phyloP scores from a whole-genome alignment of 1,284 basidiomycete species.

The Cryptococcus neoformans region DNA sequence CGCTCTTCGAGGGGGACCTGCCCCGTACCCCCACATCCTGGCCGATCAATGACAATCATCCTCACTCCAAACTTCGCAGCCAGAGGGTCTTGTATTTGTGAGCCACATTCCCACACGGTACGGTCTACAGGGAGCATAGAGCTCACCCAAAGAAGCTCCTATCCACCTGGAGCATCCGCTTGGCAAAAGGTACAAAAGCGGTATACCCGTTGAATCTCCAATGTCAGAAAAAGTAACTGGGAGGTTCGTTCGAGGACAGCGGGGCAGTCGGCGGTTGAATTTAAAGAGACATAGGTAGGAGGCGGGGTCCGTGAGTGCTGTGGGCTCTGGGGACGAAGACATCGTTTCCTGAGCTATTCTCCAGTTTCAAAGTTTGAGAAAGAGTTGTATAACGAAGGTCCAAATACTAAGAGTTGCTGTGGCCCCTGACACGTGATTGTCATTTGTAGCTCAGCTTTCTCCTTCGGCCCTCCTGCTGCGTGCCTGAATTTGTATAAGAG shows the following conservation, averaged over 20 bases:
- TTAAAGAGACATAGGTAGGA: constrained; percentile 33
- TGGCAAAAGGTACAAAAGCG: constrained; percentile 37
- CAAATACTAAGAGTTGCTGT: no score
- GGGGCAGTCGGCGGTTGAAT: constrained; percentile 30
- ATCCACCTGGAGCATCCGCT: constrained; percentile 44
- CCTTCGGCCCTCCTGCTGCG: no score
- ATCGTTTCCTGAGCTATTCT: background rate
- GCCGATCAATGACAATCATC: constrained; percentile 42
- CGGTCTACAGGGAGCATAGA: background rate
- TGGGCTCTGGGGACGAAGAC: constrained; percentile 6
- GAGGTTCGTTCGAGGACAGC: constrained; percentile 36
- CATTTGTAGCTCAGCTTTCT: no score
- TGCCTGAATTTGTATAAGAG: no score
- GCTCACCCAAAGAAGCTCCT: constrained; percentile 41
- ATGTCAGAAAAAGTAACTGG: constrained; percentile 39
- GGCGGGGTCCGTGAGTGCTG: constrained; percentile 30
- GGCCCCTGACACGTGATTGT: no score
- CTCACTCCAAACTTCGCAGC: constrained; percentile 33
- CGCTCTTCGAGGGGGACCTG: constrained; percentile 32
- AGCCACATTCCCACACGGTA: background rate
- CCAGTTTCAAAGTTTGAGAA: no score
- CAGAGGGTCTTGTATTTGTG: constrained; percentile 31
- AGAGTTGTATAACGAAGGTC: no score
- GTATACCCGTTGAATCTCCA: constrained; percentile 39
- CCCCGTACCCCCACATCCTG: constrained; percentile 39